A percentile compares a stretch with the other conserved stretches of the same genome.
Evolutionary conservation across 2,329 filamentous ascomycete species (phyloP).

Genomic region (Fusarium sp.): DNA sequence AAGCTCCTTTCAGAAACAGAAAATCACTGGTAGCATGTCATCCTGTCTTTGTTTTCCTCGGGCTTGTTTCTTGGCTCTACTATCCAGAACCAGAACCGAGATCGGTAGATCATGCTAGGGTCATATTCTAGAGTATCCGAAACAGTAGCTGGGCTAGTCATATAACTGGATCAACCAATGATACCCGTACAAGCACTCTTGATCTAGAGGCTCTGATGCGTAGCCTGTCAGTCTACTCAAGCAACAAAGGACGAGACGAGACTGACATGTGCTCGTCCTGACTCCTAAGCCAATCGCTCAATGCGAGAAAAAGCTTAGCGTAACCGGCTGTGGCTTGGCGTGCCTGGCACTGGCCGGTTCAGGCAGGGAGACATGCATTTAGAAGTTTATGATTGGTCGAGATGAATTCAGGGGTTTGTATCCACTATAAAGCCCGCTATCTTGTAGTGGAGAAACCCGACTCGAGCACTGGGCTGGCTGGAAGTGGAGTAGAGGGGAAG

Average conservation of each 20-base stretch:
- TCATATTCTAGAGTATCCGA: constrained; percentile 27
- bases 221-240: constrained; percentile 6
- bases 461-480: background rate
- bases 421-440: constrained; percentile 20
- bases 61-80: constrained; percentile 1
- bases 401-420: constrained; percentile 12
- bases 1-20: constrained; percentile 20
- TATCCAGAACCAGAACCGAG: background rate
- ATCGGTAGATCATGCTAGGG: constrained; percentile 11
- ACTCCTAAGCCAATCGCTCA: constrained; percentile 19
- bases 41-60: background rate
- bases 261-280: constrained; percentile 6
- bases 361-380: constrained; percentile 21
- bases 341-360: constrained; percentile 24
- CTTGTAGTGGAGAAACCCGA: constrained; percentile 9
- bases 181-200: background rate
- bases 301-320: constrained; percentile 27
- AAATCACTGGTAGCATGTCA: constrained; percentile 1
- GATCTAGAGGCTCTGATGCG: constrained; percentile 20
- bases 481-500: background rate
- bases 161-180: constrained; percentile 1
- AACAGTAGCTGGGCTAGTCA: constrained; percentile 25
- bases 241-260: constrained; percentile 18
- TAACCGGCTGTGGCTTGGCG: constrained; percentile 14
- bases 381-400: background rate